These are phyloP conservation scores for Papiliotrema laurentii DNA, from an alignment of 1,284 basidiomycete genomes.

Conservation along the genomic window DNA sequence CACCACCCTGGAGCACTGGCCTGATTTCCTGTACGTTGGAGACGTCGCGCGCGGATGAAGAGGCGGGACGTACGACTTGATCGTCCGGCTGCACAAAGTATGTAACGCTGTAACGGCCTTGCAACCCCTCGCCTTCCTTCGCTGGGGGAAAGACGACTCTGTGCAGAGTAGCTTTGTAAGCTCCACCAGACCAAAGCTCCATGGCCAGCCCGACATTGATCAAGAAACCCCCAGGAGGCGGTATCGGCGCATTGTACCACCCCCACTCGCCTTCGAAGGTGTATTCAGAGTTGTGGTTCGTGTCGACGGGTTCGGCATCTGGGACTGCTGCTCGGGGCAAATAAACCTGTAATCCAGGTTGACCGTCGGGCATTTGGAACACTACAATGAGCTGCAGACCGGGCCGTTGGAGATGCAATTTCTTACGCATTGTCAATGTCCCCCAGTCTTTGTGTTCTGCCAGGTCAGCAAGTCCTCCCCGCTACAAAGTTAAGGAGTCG, in stretches of 20 bases:
- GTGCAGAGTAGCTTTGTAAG: slow-evolving; percentile 19
- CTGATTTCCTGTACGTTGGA: slow-evolving; percentile 8
- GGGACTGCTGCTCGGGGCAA: slow-evolving; percentile 10
- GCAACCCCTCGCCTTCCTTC: slow-evolving; percentile 7
- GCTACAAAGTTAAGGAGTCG: too few relatives aligned
- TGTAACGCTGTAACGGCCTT: slow-evolving; percentile 14
- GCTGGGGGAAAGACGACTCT: slow-evolving; percentile 17
- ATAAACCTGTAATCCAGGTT: slow-evolving; percentile 20
- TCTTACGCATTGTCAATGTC: slow-evolving; percentile 17
- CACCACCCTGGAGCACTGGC: slow-evolving; percentile 18
- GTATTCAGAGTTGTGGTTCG: slow-evolving; percentile 2
- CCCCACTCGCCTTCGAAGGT: slow-evolving; percentile 3
- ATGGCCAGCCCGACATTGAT: slow-evolving; percentile 24
- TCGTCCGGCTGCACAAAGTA: slow-evolving; percentile 27
- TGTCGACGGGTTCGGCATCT: not conserved
- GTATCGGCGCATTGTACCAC: slow-evolving; percentile 21
- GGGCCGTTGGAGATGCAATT: not conserved
- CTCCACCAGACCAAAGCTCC: slow-evolving; percentile 23
- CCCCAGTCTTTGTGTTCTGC: slow-evolving; percentile 27
- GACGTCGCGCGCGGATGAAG: not conserved
- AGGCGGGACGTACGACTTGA: slow-evolving; percentile 12
- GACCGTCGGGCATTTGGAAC: slow-evolving; percentile 18
- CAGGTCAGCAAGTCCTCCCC: not conserved
- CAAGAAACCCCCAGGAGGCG: slow-evolving; percentile 18
- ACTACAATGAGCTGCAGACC: slow-evolving; percentile 6